Evolutionary conservation across 2,329 filamentous ascomycete species (phyloP).

Genomic region (Thielaviopsis musarum): DNA sequence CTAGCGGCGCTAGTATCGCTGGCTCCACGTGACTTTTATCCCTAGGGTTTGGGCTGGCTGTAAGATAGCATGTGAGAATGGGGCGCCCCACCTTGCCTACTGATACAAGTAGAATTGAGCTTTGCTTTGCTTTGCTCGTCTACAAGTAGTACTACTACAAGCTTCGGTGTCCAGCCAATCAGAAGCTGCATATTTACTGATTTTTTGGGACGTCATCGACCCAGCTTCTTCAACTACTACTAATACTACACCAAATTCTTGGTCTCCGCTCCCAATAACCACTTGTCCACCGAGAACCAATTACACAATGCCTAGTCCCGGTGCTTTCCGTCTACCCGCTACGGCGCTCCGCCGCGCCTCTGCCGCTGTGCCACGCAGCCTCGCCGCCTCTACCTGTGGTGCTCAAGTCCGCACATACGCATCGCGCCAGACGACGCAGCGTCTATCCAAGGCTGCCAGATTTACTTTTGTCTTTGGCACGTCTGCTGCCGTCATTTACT

Average conservation of each 20-base stretch:
- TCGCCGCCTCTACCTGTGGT: background rate
- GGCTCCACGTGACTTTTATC: background rate
- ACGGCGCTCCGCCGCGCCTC: constrained; percentile 7
- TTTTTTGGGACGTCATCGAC: background rate
- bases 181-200: background rate
- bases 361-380: background rate
- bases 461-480: constrained; percentile 8
- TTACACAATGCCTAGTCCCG: constrained; percentile 3
- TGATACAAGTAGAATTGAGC: background rate
- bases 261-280: background rate
- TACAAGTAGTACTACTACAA: background rate
- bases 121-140: background rate
- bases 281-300: background rate
- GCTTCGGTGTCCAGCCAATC: background rate
- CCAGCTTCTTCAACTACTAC: background rate
- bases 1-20: background rate
- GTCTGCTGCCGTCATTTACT: constrained; percentile 12
- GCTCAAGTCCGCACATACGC: constrained; percentile 1
- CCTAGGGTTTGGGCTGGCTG: background rate
- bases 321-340: constrained; percentile 3
- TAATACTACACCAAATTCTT: background rate
- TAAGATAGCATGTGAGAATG: background rate
- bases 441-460: constrained; percentile 2
- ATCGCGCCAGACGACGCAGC: constrained; percentile 1
- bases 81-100: background rate